Base-by-base conservation (phyloP, 768 basidiomycete species). In the Sarcomyxa edulis region DNA sequence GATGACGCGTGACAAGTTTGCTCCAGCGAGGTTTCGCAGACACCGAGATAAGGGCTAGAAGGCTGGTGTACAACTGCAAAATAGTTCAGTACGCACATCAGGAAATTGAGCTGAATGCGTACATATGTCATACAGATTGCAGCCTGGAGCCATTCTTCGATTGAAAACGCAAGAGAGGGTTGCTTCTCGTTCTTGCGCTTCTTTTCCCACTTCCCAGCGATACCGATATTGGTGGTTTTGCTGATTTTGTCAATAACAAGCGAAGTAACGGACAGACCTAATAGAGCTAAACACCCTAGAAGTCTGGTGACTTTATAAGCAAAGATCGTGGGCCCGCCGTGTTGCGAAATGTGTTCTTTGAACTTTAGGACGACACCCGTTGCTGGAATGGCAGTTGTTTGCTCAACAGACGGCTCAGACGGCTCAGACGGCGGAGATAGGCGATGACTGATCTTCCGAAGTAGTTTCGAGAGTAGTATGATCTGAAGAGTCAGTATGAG, bases 261-360 rank as follows among this genome's bases (percentile, higher is more conserved):
- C 16, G 69, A 62, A 2, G 67, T 65, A 35, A 74, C 55, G 6
- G 72, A 74, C 11, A 82, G 51, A 4, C 58, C 68, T 16, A 82
- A 59, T n/a, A 82, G 62, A 3, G 60, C 54, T 19, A 70, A 54
- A 34, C 68, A 66, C 20, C 65, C 65, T 3, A 72, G 37, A 4
- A 77, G 55, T 16, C 80, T 65, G 2, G 61, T 46, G 22, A 75
- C 36, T 45, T 71, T 72, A 55, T 68, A 69, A 10, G 51, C 50
- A 53, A 75, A 78, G 18, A 75, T 69, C 10, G 56, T 53, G 4
- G 52, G 44, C 7, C 78, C 78, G 4, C 76, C 72, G 37, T 71
- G 66, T 9, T 54, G 46, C 11, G 49, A 36, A 21, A 76, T 52
- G 47, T 74, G 72, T 21, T 48, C 54, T 25, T 54, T 55, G 35